Evolutionary conservation across 345 rosid species (phyloP).

Genomic region (Populus euphratica): DNA sequence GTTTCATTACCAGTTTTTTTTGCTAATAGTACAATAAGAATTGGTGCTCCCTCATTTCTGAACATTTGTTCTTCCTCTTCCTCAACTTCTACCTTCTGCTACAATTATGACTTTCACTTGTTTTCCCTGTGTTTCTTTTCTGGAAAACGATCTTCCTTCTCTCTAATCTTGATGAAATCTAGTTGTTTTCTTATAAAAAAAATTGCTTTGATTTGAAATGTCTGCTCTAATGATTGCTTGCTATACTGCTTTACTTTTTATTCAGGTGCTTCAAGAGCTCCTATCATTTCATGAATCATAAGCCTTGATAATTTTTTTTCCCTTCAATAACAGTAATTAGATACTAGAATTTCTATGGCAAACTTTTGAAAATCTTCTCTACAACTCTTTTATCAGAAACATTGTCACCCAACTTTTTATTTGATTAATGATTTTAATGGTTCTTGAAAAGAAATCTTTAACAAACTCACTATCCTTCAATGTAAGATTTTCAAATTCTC

Average conservation of each 20-base stretch:
- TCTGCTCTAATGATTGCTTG: neutral
- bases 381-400: neutral
- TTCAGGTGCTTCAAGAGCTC: neutral
- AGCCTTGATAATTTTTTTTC: neutral
- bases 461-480: neutral
- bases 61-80: neutral
- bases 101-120: neutral
- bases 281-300: neutral
- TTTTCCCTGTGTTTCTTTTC: too few species aligned
- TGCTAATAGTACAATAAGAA: too few species aligned
- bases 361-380: neutral
- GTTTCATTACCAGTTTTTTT: too few species aligned
- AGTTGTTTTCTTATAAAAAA: rapidly evolving
- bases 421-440: neutral
- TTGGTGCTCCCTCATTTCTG: too few species aligned
- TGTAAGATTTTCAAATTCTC: neutral
- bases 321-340: neutral
- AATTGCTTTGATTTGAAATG: too few species aligned
- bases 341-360: neutral
- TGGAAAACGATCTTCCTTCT: too few species aligned
- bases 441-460: neutral
- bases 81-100: neutral
- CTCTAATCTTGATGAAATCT: too few species aligned
- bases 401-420: neutral
- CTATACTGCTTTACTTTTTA: neutral